Percentiles rank a stretch among this genome's conserved stretches.
These are phyloP conservation scores for Fragosphaeria purpurea DNA, from an alignment of 2,329 filamentous ascomycete species.

Conservation along the genomic window DNA sequence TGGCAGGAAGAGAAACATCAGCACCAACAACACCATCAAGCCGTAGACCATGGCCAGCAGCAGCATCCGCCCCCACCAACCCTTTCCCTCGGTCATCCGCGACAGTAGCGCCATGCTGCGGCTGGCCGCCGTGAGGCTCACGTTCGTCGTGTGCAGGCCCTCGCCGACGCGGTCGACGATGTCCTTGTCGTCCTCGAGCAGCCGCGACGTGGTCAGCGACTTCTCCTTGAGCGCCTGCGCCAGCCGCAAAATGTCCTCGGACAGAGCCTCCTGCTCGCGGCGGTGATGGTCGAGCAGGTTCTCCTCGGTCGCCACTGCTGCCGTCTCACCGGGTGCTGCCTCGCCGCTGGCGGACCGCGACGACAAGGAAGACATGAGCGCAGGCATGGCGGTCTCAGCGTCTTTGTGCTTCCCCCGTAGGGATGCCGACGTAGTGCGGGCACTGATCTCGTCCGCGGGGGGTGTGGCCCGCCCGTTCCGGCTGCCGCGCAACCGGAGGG, in stretches of 20 bases:
- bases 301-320: conserved; percentile 48
- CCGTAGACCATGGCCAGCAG: conserved; percentile 77
- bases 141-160: conserved; percentile 67
- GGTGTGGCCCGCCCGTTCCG: no score
- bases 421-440: conserved; percentile 10
- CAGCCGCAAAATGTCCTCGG: conserved; percentile 70
- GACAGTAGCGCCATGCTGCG: conserved; percentile 67
- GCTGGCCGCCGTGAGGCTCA: conserved; percentile 66
- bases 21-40: conserved; percentile 64
- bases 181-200: conserved; percentile 62
- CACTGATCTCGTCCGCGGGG: not conserved
- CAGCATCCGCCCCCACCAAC: conserved; percentile 76
- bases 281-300: conserved; percentile 67
- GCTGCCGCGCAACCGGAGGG: no score
- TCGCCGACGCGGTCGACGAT: conserved; percentile 60
- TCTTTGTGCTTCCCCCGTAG: no score
- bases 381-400: not conserved
- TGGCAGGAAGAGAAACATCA: conserved; percentile 77
- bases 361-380: conserved; percentile 14
- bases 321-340: conserved; percentile 14
- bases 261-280: conserved; percentile 72
- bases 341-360: conserved; percentile 21
- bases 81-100: conserved; percentile 77
- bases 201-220: conserved; percentile 59
- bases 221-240: conserved; percentile 68